Evolutionary conservation across 371 early-diverging fungal genomes (phyloP).

Genomic region (Rhizoclosmatium hyalinum): DNA sequence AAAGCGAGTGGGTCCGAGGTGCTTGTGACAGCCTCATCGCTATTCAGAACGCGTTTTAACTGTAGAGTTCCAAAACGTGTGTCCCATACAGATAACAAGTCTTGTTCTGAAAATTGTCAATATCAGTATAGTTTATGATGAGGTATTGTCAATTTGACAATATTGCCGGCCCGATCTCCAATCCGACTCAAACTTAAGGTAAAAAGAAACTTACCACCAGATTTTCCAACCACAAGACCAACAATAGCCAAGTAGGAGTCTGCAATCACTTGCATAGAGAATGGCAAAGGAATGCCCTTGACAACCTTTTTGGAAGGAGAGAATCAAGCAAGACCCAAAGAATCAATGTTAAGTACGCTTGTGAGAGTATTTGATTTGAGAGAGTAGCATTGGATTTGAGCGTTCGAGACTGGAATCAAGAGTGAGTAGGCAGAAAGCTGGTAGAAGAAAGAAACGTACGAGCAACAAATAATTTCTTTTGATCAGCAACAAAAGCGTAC

Average conservation of each 20-base stretch:
- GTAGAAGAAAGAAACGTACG: slow-evolving; percentile 11
- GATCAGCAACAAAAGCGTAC: slow-evolving; percentile 13
- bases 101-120: slow-evolving; percentile 42
- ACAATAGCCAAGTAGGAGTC: slow-evolving; percentile 32
- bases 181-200: neutral
- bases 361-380: neutral
- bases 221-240: slow-evolving; percentile 1
- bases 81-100: slow-evolving; percentile 76
- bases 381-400: neutral
- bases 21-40: neutral
- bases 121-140: neutral
- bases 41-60: slow-evolving; percentile 46
- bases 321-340: neutral
- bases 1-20: slow-evolving; percentile 1
- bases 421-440: neutral
- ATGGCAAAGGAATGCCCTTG: neutral
- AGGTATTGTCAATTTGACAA: neutral
- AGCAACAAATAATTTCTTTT: slow-evolving; percentile 8
- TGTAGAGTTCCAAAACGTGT: slow-evolving; percentile 74
- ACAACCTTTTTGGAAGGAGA: neutral
- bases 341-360: neutral
- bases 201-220: slow-evolving; percentile 10
- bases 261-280: slow-evolving; percentile 20
- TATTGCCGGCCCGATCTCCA: neutral
- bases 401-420: slow-evolving; percentile 3